These are phyloP conservation scores for Auricularia heimuer DNA, from an alignment of 768 basidiomycete genomes.

Conservation along the genomic window DNA sequence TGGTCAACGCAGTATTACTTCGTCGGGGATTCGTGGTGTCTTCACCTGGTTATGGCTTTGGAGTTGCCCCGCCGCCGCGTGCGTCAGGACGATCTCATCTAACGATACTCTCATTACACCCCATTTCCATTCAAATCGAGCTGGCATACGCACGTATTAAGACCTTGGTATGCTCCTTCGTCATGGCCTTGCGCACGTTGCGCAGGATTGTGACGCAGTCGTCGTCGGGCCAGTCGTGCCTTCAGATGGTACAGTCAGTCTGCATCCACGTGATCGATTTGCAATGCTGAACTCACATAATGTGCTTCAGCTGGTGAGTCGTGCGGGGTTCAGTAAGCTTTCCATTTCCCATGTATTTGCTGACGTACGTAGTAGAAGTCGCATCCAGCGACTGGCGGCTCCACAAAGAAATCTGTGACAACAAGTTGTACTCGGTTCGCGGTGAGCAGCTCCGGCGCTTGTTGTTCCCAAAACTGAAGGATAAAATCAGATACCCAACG, in stretches of 20 bases:
- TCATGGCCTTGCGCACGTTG: background rate
- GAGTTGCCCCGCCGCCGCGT: conserved; percentile 8
- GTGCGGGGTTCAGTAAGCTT: background rate
- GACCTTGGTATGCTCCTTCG: too few species aligned
- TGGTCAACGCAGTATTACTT: background rate
- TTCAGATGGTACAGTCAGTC: conserved; percentile 7
- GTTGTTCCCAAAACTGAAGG: conserved; percentile 21
- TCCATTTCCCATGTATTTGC: too few species aligned
- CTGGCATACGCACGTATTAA: too few species aligned
- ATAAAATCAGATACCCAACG: too few species aligned
- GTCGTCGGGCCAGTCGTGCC: conserved; percentile 30
- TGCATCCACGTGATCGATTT: background rate
- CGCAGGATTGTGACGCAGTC: conserved; percentile 1
- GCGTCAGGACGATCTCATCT: conserved; percentile 32
- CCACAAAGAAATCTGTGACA: conserved; percentile 30
- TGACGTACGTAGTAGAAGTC: conserved; percentile 33
- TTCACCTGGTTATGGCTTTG: conserved; percentile 2
- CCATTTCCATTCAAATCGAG: background rate
- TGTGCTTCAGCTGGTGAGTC: background rate
- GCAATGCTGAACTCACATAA: background rate
- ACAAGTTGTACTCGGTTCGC: conserved; percentile 28
- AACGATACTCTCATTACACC: background rate
- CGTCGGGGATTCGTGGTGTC: background rate
- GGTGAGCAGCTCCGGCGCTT: conserved; percentile 26
- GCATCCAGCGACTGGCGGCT: conserved; percentile 26